These are phyloP conservation scores for Pyrrhoderma noxium DNA, from an alignment of 1,284 basidiomycete genomes.

Conservation along the genomic window DNA sequence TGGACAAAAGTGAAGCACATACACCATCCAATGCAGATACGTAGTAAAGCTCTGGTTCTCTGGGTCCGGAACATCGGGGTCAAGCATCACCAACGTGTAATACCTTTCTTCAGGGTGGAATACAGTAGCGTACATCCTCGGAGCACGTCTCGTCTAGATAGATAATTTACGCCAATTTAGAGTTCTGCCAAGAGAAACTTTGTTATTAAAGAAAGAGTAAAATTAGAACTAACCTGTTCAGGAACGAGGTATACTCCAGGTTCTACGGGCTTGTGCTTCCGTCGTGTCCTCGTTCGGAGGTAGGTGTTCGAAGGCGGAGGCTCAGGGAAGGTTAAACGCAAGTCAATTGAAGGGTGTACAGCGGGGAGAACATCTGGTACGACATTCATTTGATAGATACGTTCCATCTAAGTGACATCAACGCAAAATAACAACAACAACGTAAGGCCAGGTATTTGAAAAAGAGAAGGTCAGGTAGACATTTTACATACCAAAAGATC, in stretches of 20 bases:
- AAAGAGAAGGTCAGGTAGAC: slow-evolving; percentile 16
- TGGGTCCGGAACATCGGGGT: slow-evolving; percentile 83
- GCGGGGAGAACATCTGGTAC: slow-evolving; percentile 80
- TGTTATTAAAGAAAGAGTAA: too few relatives aligned
- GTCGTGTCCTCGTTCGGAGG: slow-evolving; percentile 28
- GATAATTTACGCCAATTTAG: neutral
- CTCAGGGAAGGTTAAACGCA: slow-evolving; percentile 53
- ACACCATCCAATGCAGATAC: slow-evolving; percentile 86
- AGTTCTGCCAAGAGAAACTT: neutral
- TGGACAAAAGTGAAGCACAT: slow-evolving; percentile 27
- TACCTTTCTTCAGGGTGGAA: slow-evolving; percentile 74
- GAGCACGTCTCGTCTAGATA: slow-evolving; percentile 51
- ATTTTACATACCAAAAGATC: slow-evolving; percentile 66
- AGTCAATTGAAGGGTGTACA: slow-evolving; percentile 67
- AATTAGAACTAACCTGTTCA: slow-evolving; percentile 43
- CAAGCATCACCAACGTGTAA: slow-evolving; percentile 88
- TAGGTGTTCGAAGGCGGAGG: slow-evolving; percentile 27
- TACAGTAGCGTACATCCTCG: slow-evolving; percentile 61
- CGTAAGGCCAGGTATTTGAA: neutral
- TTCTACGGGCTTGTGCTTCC: slow-evolving; percentile 49
- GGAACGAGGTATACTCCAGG: slow-evolving; percentile 64
- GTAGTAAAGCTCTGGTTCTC: slow-evolving; percentile 58
- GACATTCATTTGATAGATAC: slow-evolving; percentile 83
- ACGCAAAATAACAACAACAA: too few relatives aligned
- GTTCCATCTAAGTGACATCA: slow-evolving; percentile 93